These are phyloP conservation scores for Physcia stellaris DNA, from an alignment of 495 filamentous ascomycete species.

Conservation along the genomic window DNA sequence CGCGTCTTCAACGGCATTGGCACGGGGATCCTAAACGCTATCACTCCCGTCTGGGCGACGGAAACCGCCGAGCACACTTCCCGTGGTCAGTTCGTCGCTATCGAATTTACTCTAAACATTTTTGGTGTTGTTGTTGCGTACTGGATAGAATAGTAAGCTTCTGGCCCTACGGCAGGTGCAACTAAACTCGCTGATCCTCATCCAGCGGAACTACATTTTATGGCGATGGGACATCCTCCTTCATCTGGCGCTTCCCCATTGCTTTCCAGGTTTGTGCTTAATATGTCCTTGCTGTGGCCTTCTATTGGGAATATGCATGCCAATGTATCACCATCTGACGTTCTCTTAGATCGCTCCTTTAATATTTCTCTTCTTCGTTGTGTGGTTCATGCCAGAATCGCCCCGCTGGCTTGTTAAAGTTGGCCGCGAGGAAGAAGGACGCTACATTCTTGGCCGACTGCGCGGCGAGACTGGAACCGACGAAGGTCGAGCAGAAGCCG, in stretches of 20 bases:
- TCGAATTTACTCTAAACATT: slow-evolving; percentile 57
- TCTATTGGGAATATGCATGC: too few species aligned
- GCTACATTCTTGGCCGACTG: slow-evolving; percentile 37
- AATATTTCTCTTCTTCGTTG: slow-evolving; percentile 30
- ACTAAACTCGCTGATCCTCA: too few species aligned
- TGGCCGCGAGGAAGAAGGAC: slow-evolving; percentile 37
- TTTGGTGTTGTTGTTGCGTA: slow-evolving; percentile 51
- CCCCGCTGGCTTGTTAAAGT: slow-evolving; percentile 45
- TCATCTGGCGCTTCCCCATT: slow-evolving; percentile 58
- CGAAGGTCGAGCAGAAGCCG: slow-evolving; percentile 36
- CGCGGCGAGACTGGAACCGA: slow-evolving; percentile 43
- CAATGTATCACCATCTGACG: too few species aligned
- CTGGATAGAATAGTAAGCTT: slow-evolving; percentile 51
- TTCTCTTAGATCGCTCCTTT: slow-evolving; percentile 44
- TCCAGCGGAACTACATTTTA: slow-evolving; percentile 39
- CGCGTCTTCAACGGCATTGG: slow-evolving; percentile 52
- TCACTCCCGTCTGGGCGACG: slow-evolving; percentile 56
- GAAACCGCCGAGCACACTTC: slow-evolving; percentile 55
- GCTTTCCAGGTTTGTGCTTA: too few species aligned
- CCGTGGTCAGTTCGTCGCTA: slow-evolving; percentile 53
- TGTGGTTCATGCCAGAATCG: slow-evolving; percentile 43
- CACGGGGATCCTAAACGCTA: slow-evolving; percentile 56
- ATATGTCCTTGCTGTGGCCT: too few species aligned
- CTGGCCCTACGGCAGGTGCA: too few species aligned
- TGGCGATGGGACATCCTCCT: slow-evolving; percentile 34